Evolutionary conservation across 179 eudicot genomes (phyloP), one percentile per base, ranked within the genome.

Genomic region (Patellifolia procumbens): DNA sequence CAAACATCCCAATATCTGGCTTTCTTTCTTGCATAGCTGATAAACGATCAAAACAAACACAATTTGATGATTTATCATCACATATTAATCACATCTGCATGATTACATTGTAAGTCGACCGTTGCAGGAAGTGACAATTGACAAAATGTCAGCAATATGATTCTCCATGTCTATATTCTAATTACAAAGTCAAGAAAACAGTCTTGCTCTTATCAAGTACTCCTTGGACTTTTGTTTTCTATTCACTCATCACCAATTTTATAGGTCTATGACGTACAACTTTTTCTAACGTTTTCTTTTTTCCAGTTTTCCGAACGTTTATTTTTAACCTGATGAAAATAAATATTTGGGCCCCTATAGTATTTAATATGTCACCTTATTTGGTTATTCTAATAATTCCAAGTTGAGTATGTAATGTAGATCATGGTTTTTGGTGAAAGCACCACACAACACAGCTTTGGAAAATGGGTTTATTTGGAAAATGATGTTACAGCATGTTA

Each of bases 71-170:
- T 68, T n/a, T n/a, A n/a, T n/a, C n/a, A n/a, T n/a, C 72, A 68
- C 34, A 68, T 68, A 68, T n/a, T n/a, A n/a, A 26, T 42, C 34
- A 68, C n/a, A 43, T 68, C n/a, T 7, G 37, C 37, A 37, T n/a
- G 52, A 66, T 42, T 66, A 46, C 56, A 71, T 49, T 65, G 15
- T 31, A 70, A 80, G 26, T 81, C 70, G 84, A 81, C 81, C 84
- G 84, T 81, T 81, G 84, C 52, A 60, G 37, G 73, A 59, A 77
- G 45, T 35, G 77, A 77, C n/a, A n/a, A n/a, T n/a, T n/a, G n/a
- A n/a, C 84, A 81, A 48, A 24, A 39, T 42, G 52, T 39, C 32
- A 66, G 49, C 66, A 72, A 61, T 9, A 35, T 42, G 71, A 74
- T 69, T 48, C 74, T 74, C 9, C 52, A 9, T 73, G 68, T 58